Evolutionary conservation across 2,329 filamentous ascomycete species (phyloP), one percentile per base, ranked within the genome.

Genomic region (Xylariaceae sp.): DNA sequence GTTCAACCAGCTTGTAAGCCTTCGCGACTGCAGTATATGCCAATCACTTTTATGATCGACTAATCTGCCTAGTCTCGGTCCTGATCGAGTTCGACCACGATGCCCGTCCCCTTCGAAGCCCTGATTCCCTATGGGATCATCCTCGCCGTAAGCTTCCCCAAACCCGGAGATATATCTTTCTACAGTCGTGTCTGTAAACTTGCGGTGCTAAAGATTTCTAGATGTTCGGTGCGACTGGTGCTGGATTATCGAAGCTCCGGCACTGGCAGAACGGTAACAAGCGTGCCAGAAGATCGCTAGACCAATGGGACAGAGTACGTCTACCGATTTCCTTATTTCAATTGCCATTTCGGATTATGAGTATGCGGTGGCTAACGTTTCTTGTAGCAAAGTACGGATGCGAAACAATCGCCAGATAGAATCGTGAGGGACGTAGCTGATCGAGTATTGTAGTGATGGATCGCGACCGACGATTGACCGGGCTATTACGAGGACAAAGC

Each of bases 101-200:
- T 83, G 79, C 75, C 76, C 45, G 66, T 83, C 50, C 79, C 79
- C 36, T 83, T 82, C 66, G 79, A 83, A 64, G 67, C 78, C 37
- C 59, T 83, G 51, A 69, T 83, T 64, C 79, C 79, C 33, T 83
- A 82, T 64, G 79, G 67, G 63, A 81, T 83, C 71, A 77, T 83
- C 63, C 63, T 78, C 55, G 70, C 64, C 58, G 79, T 83, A 72
- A 64, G 76, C 45, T 32, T 39, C 41, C 41, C 35, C 33, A 35
- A 36, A 36, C 32, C 3, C 39, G 17, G 37, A 18, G 30, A 26
- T 28, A 26, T 26, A 26, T 26, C 22, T 6, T 6, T 26, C 6
- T 26, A 34, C 41, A 19, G 37, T 29, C 17, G 33, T 11, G 22
- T 6, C 6, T 26, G 22, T 26, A 11, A n/a, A n/a, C n/a, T 36